phyloP scores from a whole-genome alignment of 2,329 filamentous ascomycete genomes.

The Aspergillus texensis region DNA sequence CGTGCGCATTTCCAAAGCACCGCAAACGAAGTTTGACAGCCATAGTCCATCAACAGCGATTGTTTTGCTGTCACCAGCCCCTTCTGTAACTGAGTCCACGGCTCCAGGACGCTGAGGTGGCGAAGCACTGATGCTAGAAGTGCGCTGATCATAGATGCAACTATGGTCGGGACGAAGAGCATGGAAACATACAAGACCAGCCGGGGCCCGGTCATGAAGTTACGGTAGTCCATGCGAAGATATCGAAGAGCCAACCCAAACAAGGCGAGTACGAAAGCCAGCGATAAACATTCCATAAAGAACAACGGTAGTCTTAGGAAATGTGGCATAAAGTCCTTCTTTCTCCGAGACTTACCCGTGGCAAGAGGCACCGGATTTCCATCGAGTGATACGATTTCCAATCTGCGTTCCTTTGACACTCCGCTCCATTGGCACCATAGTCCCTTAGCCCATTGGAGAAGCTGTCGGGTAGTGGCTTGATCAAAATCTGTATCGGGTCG shows the following conservation, averaged over 20 bases:
- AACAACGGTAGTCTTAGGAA: conserved; percentile 24
- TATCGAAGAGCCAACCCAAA: conserved; percentile 15
- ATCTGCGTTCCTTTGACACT: conserved; percentile 3
- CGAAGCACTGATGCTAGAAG: conserved; percentile 22
- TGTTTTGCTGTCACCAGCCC: conserved; percentile 14
- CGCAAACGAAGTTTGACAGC: background rate
- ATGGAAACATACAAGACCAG: conserved; percentile 12
- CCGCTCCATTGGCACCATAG: conserved; percentile 21
- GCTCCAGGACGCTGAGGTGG: conserved; percentile 23
- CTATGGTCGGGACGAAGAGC: conserved; percentile 22
- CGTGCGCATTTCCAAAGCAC: background rate
- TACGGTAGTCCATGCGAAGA: background rate
- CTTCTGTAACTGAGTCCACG: conserved; percentile 22
- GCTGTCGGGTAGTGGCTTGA: conserved; percentile 19
- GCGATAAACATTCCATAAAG: conserved; percentile 19
- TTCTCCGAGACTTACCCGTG: background rate
- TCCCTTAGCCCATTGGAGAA: conserved; percentile 20
- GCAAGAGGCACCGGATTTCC: background rate
- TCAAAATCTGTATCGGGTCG: conserved; percentile 10
- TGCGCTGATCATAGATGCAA: conserved; percentile 23
- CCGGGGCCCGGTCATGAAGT: background rate
- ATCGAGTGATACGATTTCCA: conserved; percentile 10
- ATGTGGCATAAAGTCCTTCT: conserved; percentile 21
- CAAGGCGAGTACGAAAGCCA: conserved; percentile 13
- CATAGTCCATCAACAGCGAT: conserved; percentile 13